Conservation (phyloP, 768 basidiomycete genomes). For the Leccinum pellstonianum region DNA sequence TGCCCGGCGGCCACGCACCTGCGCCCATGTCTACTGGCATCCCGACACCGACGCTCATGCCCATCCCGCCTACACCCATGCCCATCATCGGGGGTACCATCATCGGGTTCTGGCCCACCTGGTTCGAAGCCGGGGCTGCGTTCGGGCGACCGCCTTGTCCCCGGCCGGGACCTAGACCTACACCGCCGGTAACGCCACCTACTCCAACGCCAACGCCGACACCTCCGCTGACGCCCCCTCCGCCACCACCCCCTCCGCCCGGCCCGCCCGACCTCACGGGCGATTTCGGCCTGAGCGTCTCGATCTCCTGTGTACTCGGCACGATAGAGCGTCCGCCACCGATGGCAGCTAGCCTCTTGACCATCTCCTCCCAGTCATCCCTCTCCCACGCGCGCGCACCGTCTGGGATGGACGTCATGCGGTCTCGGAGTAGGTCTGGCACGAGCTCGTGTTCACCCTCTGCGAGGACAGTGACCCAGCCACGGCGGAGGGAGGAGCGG, state of each 20-base stretch:
- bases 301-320: slow-evolving; percentile 77
- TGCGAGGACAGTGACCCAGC: slow-evolving; percentile 85
- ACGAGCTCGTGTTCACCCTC: slow-evolving; percentile 60
- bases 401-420: slow-evolving; percentile 28
- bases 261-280: slow-evolving; percentile 51
- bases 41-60: too few relatives aligned
- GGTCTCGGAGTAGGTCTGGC: slow-evolving; percentile 35
- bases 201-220: slow-evolving; percentile 20
- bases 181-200: slow-evolving; percentile 25
- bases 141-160: neutral
- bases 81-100: too few relatives aligned
- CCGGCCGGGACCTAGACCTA: neutral
- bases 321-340: slow-evolving; percentile 60
- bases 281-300: slow-evolving; percentile 81
- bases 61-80: too few relatives aligned
- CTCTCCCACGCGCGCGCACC: slow-evolving; percentile 51
- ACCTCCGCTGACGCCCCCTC: slow-evolving; percentile 28
- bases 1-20: too few relatives aligned
- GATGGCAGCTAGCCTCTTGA: slow-evolving; percentile 46
- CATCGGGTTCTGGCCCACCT: slow-evolving; percentile 26
- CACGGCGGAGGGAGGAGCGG: slow-evolving; percentile 68
- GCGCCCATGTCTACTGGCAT: too few relatives aligned
- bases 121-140: slow-evolving; percentile 7
- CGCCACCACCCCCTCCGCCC: slow-evolving; percentile 15
- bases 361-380: slow-evolving; percentile 63